Evolutionary conservation across 495 filamentous ascomycete genomes (phyloP).

Genomic region (Talaromyces ruber): DNA sequence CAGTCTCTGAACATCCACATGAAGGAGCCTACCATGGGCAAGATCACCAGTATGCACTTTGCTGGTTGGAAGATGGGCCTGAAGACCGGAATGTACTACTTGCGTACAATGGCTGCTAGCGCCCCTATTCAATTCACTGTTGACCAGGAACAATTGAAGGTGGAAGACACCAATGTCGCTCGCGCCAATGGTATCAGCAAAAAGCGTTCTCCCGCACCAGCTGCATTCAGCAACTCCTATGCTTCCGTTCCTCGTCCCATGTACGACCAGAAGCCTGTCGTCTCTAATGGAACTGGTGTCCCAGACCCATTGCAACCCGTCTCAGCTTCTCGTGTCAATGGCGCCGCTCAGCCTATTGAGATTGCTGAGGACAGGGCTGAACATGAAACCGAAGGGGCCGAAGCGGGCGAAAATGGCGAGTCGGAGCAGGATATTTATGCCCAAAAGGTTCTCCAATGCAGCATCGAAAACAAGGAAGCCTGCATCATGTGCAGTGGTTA

Average conservation of each 20-base stretch:
- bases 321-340: constrained; percentile 65
- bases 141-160: constrained; percentile 90
- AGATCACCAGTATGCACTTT: constrained; percentile 99
- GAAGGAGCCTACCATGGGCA: constrained; percentile 98
- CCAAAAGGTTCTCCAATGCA: constrained; percentile 82
- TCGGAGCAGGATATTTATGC: constrained; percentile 89
- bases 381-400: constrained; percentile 55
- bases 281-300: constrained; percentile 45
- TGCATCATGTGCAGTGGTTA: constrained; percentile 89
- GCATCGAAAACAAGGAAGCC: constrained; percentile 84
- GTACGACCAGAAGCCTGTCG: constrained; percentile 43
- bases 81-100: constrained; percentile 99
- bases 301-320: constrained; percentile 61
- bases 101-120: constrained; percentile 93
- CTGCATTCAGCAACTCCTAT: constrained; percentile 35
- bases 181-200: constrained; percentile 48
- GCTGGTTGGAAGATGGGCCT: constrained; percentile 97
- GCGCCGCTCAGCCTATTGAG: constrained; percentile 52
- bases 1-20: constrained; percentile 99
- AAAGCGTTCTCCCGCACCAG: constrained; percentile 52
- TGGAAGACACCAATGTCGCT: constrained; percentile 75
- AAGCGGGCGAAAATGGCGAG: constrained; percentile 53
- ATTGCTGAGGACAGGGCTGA: constrained; percentile 46
- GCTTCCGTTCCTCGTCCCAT: constrained; percentile 54
- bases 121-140: constrained; percentile 99